Evolutionary conservation across 1,139 yeast genomes (phyloP), one percentile per base, ranked within the genome.

Genomic region (Yamadazyma diddensiae): DNA sequence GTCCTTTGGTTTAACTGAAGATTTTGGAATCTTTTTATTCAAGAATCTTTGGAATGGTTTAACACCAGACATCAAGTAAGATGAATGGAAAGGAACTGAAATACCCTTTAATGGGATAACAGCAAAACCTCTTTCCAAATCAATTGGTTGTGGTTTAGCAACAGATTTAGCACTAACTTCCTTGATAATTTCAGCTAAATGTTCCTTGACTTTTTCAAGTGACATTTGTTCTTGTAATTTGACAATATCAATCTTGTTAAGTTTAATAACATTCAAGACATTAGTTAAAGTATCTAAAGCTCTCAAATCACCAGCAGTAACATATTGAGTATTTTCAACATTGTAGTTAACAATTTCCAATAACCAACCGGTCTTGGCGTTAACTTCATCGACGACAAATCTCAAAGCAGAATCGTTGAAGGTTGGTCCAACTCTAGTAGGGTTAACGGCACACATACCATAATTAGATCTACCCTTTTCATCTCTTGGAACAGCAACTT

Each of bases 391-490:
- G 49, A 94, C 96, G 45, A 94, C 97, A 61, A 85, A 90, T 62
- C 95, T 79, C 58, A 92, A 74, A 26, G 97, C 97, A 43, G 94
- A 83, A 62, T 92, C 97, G 52, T 79, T 76, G 69, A 92, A 92
- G 9, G 96, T 84, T 38, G 86, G 68, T 39, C 86, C 79, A 42
- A 92, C 84, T 67, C 98, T 82, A 38, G 94, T 77, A 54, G 99
- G 99, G 69, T 94, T 92, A 39, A 92, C 92, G 33, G 99, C 98
- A 71, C 88, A 79, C 99, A 92, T 92, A 73, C 98, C 97, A 56
- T 92, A 92, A 72, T 94, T 92, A 41, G 98, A 92, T 69, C 98
- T 83, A 32, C 99, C 99, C 33, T 67, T 59, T 38, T 81, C 77
- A 65, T 92, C 99, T 69, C 99, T 82, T 56, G 97, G 97, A 46